Evolutionary conservation across 345 rosid species (phyloP), one percentile per base, ranked within the genome.

Genomic region (Citrus glauca): DNA sequence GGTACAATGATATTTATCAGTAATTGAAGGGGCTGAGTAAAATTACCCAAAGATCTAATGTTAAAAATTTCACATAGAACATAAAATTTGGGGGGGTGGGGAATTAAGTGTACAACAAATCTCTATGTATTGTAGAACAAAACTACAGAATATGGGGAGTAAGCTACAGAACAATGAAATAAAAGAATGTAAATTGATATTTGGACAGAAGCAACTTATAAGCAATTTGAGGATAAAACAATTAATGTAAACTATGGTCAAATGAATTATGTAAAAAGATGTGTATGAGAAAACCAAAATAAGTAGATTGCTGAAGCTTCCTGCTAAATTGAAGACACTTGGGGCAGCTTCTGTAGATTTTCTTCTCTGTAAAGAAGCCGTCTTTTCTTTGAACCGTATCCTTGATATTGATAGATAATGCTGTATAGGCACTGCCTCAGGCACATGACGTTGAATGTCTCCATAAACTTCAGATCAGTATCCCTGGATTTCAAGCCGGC

Each of bases 401-500:
- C 97, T 71, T 91, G 93, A 85, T 92, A 92, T 79, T 84, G 94
- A 84, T 89, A 92, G 79, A 94, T 90, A 35, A 90, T 73, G 87
- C 91, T 90, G 85, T 84, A 80, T 0, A 92, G 88, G 72, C 92
- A 92, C 73, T 88, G 94, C 86, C 79, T 87, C 61, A 92, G 81
- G 69, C 77, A 27, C 37, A 50, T 61, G 35, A 83, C 76, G 9
- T 91, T 89, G 4, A 91, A 94, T 24, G 79, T 81, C 78, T 91
- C 96, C 1, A 94, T 90, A 74, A 92, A 94, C 61, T 69, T 85
- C 71, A 91, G 71, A 75, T 94, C 98, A 0, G 83, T 77, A 17
- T 17, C 65, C 70, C 98, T 86, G 73, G 90, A 87, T 67, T 92
- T 94, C 77, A 64, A 14, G 14, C 97, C 94, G 0, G 97, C 95